These are phyloP conservation scores for Exophiala calicioides DNA, from an alignment of 2,329 filamentous ascomycete species.

Conservation along the genomic window DNA sequence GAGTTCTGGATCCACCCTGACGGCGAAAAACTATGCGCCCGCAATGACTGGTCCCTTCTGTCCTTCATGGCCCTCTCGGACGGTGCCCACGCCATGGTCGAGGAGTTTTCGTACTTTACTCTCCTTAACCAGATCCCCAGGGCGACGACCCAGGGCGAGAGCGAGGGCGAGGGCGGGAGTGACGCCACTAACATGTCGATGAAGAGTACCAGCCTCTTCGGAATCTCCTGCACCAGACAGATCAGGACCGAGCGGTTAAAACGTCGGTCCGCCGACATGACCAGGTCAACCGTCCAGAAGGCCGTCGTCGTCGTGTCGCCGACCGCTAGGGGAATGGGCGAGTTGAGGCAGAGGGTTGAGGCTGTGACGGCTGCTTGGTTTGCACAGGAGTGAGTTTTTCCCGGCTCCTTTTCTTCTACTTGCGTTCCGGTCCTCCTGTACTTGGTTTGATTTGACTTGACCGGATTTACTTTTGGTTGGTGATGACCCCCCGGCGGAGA, in stretches of 20 bases:
- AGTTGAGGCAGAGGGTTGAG: constrained; percentile 83
- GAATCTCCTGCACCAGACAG: constrained; percentile 92
- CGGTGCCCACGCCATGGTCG: constrained; percentile 88
- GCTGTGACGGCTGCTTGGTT: constrained; percentile 97
- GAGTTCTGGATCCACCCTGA: constrained; percentile 83
- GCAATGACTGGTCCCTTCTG: constrained; percentile 87
- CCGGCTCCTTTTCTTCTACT: constrained; percentile 1
- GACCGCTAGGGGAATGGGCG: constrained; percentile 84
- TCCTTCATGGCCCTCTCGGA: constrained; percentile 98
- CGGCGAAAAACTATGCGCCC: constrained; percentile 75
- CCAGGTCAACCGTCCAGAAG: constrained; percentile 96
- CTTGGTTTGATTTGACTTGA: background rate
- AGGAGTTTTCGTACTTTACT: constrained; percentile 99
- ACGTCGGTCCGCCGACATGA: constrained; percentile 82
- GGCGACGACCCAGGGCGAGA: background rate
- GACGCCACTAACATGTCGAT: background rate
- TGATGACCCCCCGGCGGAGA: too few relatives aligned
- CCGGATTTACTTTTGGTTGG: too few relatives aligned
- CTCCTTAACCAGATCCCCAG: constrained; percentile 67
- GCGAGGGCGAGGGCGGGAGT: background rate
- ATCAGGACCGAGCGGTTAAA: constrained; percentile 77
- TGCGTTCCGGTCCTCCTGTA: constrained; percentile 7
- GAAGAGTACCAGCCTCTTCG: constrained; percentile 78
- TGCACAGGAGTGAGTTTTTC: constrained; percentile 66
- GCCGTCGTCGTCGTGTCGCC: constrained; percentile 94